Percentiles rank a stretch among this genome's conserved stretches.
phyloP scores from a whole-genome alignment of 805 yeast genomes.

The Vanderwaltozyma yarrowii region DNA sequence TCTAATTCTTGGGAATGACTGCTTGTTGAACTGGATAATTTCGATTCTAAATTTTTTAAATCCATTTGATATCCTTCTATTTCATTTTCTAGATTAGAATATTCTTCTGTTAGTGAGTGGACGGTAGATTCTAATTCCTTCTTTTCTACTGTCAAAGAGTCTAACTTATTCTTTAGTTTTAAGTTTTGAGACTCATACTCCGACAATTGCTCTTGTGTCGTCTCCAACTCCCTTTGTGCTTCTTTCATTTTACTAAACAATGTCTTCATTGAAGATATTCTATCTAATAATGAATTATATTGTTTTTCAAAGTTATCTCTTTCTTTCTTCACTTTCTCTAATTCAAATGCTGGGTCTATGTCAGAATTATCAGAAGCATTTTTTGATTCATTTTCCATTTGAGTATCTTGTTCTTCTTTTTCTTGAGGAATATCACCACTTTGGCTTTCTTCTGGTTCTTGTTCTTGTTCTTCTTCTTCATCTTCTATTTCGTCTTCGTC shows the following conservation, averaged over 20 bases:
- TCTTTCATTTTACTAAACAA: slow-evolving; percentile 67
- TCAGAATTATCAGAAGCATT: background rate
- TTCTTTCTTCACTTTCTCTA: slow-evolving; percentile 36
- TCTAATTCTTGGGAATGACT: slow-evolving; percentile 32
- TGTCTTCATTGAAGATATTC: slow-evolving; percentile 63
- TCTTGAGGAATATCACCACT: slow-evolving; percentile 3
- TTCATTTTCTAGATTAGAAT: slow-evolving; percentile 42
- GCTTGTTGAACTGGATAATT: slow-evolving; percentile 29
- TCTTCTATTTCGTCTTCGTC: slow-evolving; percentile 4
- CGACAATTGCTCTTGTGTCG: slow-evolving; percentile 40
- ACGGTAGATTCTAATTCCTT: slow-evolving; percentile 28
- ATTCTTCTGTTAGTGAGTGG: slow-evolving; percentile 32
- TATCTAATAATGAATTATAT: slow-evolving; percentile 50
- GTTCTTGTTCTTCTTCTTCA: slow-evolving; percentile 1
- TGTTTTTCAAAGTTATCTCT: slow-evolving; percentile 48
- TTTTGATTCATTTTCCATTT: background rate
- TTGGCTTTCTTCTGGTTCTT: too few relatives aligned
- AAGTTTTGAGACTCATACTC: slow-evolving; percentile 37
- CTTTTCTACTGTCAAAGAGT: slow-evolving; percentile 25
- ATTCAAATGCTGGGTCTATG: slow-evolving; percentile 12
- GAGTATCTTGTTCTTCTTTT: slow-evolving; percentile 3
- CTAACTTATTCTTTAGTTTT: slow-evolving; percentile 28
- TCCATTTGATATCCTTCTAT: slow-evolving; percentile 40
- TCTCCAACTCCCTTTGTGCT: slow-evolving; percentile 51
- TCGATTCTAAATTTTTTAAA: slow-evolving; percentile 30